These are phyloP conservation scores for Aureoboletus auriporus DNA, from an alignment of 768 basidiomycete genomes.

Conservation along the genomic window DNA sequence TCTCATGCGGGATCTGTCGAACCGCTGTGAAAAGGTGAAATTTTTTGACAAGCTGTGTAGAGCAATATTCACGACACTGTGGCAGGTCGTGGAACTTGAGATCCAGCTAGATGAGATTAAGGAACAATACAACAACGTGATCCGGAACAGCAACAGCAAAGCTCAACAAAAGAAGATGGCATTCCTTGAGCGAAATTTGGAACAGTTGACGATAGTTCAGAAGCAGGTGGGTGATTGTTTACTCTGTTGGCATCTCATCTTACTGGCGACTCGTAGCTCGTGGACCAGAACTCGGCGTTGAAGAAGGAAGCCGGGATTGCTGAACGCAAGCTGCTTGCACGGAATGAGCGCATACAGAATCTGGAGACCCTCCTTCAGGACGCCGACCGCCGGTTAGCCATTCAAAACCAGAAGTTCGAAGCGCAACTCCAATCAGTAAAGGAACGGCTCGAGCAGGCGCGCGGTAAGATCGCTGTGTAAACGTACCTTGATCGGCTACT, in stretches of 20 bases:
- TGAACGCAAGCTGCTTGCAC: slow-evolving; percentile 91
- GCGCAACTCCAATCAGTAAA: slow-evolving; percentile 87
- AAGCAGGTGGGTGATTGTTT: slow-evolving; percentile 67
- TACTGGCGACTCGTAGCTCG: slow-evolving; percentile 57
- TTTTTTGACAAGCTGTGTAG: slow-evolving; percentile 10
- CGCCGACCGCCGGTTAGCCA: slow-evolving; percentile 86
- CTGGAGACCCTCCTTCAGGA: slow-evolving; percentile 90
- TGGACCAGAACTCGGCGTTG: slow-evolving; percentile 94
- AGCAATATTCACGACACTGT: slow-evolving; percentile 11
- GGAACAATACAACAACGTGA: slow-evolving; percentile 98
- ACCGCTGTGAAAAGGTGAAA: slow-evolving; percentile 95
- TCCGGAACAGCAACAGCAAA: slow-evolving; percentile 96
- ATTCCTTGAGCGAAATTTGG: slow-evolving; percentile 94
- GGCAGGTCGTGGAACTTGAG: slow-evolving; percentile 95
- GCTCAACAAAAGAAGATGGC: slow-evolving; percentile 99
- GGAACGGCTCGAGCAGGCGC: slow-evolving; percentile 87
- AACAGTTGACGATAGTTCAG: slow-evolving; percentile 92
- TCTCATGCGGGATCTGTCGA: slow-evolving; percentile 97
- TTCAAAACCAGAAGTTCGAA: slow-evolving; percentile 96
- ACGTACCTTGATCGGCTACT: slow-evolving; percentile 11
- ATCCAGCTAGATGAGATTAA: slow-evolving; percentile 98
- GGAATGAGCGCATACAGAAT: slow-evolving; percentile 97
- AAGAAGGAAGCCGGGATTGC: slow-evolving; percentile 98
- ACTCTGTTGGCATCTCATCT: not conserved
- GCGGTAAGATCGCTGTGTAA: slow-evolving; percentile 53